phyloP scores from a whole-genome alignment of 345 rosid species.

The Aurinia saxatilis region DNA sequence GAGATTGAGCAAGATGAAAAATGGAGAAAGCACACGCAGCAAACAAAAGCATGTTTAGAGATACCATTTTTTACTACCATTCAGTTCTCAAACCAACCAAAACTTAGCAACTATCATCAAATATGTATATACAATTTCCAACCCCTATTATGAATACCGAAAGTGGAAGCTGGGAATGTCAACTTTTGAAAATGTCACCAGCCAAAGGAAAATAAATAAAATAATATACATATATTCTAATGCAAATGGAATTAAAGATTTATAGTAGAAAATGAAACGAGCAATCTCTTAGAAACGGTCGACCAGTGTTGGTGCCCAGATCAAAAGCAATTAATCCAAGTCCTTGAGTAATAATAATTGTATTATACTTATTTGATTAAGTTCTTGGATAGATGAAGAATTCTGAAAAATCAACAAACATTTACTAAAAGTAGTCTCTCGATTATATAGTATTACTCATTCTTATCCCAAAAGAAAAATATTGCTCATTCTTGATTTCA shows the following conservation, averaged over 20 bases:
- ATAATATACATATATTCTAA: neutral
- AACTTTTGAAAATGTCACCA: neutral
- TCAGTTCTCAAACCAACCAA: neutral
- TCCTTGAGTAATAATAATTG: no score
- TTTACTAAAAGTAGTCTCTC: no score
- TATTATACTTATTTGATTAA: no score
- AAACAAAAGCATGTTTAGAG: neutral
- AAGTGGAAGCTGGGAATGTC: neutral
- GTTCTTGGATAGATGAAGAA: no score
- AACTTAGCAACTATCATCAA: neutral
- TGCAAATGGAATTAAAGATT: neutral
- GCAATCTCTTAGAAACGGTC: neutral
- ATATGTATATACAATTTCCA: neutral
- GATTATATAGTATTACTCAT: no score
- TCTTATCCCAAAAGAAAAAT: no score
- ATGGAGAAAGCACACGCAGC: neutral
- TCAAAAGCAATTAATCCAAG: no score
- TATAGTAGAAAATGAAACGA: neutral
- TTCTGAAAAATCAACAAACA: no score
- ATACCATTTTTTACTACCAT: neutral
- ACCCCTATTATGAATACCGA: neutral
- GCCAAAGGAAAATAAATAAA: neutral
- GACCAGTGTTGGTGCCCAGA: no score
- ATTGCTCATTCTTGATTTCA: no score
- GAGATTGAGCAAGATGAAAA: slow-evolving; percentile 1